phyloP scores from a whole-genome alignment of 1,139 yeast genomes.

The Meyerozyma smithsonii region DNA sequence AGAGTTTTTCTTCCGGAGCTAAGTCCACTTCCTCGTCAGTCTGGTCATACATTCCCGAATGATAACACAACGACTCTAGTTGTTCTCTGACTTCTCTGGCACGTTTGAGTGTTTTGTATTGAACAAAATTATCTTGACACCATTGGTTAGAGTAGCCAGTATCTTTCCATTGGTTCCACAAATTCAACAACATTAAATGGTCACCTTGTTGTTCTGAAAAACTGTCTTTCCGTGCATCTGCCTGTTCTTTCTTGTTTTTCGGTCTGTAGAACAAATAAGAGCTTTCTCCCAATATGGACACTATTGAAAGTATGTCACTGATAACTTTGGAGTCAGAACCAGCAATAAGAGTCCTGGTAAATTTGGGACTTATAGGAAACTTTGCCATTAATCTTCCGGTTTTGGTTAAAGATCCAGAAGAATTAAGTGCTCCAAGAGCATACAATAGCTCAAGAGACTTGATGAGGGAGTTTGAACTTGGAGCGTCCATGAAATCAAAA shows the following conservation, averaged over 20 bases:
- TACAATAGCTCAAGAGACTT: slow-evolving; percentile 77
- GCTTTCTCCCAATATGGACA: slow-evolving; percentile 83
- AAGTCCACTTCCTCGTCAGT: slow-evolving; percentile 13
- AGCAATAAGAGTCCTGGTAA: slow-evolving; percentile 68
- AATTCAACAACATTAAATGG: slow-evolving; percentile 67
- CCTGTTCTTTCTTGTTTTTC: slow-evolving; percentile 61
- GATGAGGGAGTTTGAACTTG: slow-evolving; percentile 65
- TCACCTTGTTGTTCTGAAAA: slow-evolving; percentile 59
- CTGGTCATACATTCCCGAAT: slow-evolving; percentile 43
- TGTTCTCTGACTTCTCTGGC: slow-evolving; percentile 75
- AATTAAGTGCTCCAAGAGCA: slow-evolving; percentile 81
- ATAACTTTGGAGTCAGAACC: slow-evolving; percentile 58
- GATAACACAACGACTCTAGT: slow-evolving; percentile 54
- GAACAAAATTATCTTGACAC: slow-evolving; percentile 85
- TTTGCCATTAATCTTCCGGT: slow-evolving; percentile 85
- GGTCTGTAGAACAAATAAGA: slow-evolving; percentile 69
- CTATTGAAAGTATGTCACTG: slow-evolving; percentile 62
- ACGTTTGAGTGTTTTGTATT: slow-evolving; percentile 64
- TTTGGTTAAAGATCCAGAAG: slow-evolving; percentile 73
- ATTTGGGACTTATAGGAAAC: slow-evolving; percentile 88
- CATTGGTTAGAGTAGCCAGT: slow-evolving; percentile 70
- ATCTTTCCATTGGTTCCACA: slow-evolving; percentile 74
- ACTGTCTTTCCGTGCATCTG: slow-evolving; percentile 56
- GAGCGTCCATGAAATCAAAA: slow-evolving; percentile 87
- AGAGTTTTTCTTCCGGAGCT: slow-evolving; percentile 16